Conservation (phyloP, 495 filamentous ascomycete genomes). For the Cercophora scortea region DNA sequence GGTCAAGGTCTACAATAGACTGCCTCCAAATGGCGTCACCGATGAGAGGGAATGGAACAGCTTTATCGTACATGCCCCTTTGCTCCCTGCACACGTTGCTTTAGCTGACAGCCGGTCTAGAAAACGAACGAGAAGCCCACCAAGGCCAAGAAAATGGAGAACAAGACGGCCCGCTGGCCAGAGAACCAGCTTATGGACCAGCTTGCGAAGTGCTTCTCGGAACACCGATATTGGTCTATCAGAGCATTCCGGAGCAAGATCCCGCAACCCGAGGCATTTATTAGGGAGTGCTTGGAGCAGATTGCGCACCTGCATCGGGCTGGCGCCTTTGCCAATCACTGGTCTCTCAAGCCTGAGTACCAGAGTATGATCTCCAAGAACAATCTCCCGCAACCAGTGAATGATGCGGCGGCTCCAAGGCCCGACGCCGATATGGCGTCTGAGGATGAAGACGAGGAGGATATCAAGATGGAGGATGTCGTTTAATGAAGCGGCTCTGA, state of each 20-base stretch:
- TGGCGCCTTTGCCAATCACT: constrained; percentile 75
- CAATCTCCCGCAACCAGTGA: constrained; percentile 41
- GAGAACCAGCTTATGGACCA: constrained; percentile 77
- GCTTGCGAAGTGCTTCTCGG: constrained; percentile 72
- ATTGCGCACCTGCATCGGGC: constrained; percentile 73
- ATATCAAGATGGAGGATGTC: constrained; percentile 71
- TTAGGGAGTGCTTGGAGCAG: constrained; percentile 75
- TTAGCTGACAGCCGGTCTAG: constrained; percentile 21
- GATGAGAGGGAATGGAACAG: constrained; percentile 38
- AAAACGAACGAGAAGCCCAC: constrained; percentile 38
- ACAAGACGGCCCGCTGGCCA: constrained; percentile 81
- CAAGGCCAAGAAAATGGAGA: constrained; percentile 53
- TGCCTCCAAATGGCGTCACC: constrained; percentile 31
- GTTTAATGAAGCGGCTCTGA: constrained; percentile 13
- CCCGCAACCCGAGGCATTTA: constrained; percentile 82
- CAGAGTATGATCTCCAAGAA: constrained; percentile 43
- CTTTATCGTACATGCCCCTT: constrained; percentile 49
- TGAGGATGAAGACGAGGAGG: constrained; percentile 61
- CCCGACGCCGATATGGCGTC: constrained; percentile 37
- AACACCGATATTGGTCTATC: constrained; percentile 85
- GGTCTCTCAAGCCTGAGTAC: constrained; percentile 71
- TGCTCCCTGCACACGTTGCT: neutral
- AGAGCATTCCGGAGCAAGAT: constrained; percentile 64
- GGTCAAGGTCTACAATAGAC: constrained; percentile 35
- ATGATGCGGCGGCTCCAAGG: constrained; percentile 25